Conservation (phyloP, 805 yeast species). For the Candida sithepensis region DNA sequence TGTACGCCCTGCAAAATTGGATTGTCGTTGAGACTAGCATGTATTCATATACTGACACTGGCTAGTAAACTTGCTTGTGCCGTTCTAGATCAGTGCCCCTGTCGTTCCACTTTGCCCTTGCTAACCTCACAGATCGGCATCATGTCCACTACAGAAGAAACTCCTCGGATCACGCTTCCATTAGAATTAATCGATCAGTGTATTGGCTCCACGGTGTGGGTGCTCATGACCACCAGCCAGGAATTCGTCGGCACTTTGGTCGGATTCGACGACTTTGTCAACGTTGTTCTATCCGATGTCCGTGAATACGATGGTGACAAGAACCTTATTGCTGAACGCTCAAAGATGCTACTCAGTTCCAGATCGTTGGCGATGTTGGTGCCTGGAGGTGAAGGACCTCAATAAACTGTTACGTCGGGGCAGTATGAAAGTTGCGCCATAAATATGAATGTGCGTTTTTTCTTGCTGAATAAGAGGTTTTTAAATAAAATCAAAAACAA, state of each 20-base stretch:
- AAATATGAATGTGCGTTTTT: no score
- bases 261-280: slow-evolving; percentile 95
- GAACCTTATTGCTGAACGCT: slow-evolving; percentile 44
- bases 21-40: no score
- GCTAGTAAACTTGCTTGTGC: no score
- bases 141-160: slow-evolving; percentile 5
- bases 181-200: slow-evolving; percentile 85
- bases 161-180: slow-evolving; percentile 45
- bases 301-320: slow-evolving; percentile 47
- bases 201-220: slow-evolving; percentile 75
- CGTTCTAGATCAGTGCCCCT: no score
- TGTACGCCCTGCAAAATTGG: no score
- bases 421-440: no score
- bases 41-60: no score
- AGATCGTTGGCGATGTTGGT: slow-evolving; percentile 65
- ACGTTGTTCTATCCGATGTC: slow-evolving; percentile 82
- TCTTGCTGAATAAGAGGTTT: no score
- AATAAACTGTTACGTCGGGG: no score
- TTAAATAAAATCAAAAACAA: no score
- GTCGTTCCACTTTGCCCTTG: background rate
- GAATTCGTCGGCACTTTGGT: slow-evolving; percentile 87
- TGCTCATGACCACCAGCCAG: slow-evolving; percentile 57
- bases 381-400: slow-evolving; percentile 45
- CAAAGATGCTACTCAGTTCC: slow-evolving; percentile 68
- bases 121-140: background rate